Base-by-base conservation (phyloP, 345 rosid genomes). In the Bretschneidera sinensis region DNA sequence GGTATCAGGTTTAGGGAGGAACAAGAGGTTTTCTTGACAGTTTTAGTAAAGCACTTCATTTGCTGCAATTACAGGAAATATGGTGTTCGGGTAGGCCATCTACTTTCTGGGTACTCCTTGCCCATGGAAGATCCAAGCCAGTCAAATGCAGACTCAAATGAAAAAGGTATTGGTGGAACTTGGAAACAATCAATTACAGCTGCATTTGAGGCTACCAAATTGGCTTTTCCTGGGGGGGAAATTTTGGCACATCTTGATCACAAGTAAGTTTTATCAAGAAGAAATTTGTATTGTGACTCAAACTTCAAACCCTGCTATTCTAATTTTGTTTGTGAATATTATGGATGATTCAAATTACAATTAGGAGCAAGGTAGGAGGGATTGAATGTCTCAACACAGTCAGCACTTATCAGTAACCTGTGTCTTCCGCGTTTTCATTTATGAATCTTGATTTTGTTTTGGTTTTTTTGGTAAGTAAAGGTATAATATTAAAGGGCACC, bases 211-310 rank as follows among this genome's bases (percentile, higher is more conserved):
- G 89, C 97, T 67, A 92, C 96, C n/a, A 77, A 64, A 78, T 65
- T 71, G 56, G 84, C 94, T 54, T 92, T 92, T 62, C 98, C 97
- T 0, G 85, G 89, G 4, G 98, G 94, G 24, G 85, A 89, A 65
- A 68, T 92, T 70, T 28, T 89, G 64, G 98, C 94, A 22, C 98
- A 92, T 75, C 88, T 92, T 67, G 98, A 92, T 76, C 91, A 89
- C 23, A 92, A 92, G 98, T 92, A 73, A 78, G 88, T 73, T 60
- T n/a, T 10, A 39, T 39, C 11, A 39, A 39, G 45, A 11, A 39
- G 15, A 39, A 5, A 39, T 39, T 11, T 14, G 11, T 7, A 39
- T 4, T 5, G 45, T 1, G 10, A 39, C 45, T 39, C 10, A 39
- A 39, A 5, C 4, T 39, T 5, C 33, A 28, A 5, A 39, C 10